phyloP scores from a whole-genome alignment of 192 early-diverging fungal species.

The Linnemannia zychae region DNA sequence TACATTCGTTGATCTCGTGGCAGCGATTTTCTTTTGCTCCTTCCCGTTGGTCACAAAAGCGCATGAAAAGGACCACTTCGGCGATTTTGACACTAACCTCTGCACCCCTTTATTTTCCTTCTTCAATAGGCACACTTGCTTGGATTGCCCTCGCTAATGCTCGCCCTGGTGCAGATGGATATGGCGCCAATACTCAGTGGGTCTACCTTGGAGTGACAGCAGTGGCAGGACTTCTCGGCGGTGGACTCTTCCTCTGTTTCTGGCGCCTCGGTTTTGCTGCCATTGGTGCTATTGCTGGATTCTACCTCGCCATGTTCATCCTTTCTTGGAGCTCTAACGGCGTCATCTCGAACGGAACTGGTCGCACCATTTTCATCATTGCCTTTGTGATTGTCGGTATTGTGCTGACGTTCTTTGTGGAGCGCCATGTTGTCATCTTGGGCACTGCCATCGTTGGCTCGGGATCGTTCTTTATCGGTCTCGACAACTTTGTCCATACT shows the following conservation, averaged over 20 bases:
- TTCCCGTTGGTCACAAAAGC: neutral
- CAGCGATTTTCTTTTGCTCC: neutral
- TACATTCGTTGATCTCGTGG: neutral
- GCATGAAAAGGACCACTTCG: neutral
- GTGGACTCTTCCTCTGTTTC: slow-evolving; percentile 74
- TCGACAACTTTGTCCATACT: slow-evolving; percentile 86
- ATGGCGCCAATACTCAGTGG: slow-evolving; percentile 49
- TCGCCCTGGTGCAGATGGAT: slow-evolving; percentile 54
- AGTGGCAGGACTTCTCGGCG: slow-evolving; percentile 75
- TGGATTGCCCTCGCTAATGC: slow-evolving; percentile 66
- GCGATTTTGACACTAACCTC: neutral
- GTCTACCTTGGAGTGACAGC: slow-evolving; percentile 72
- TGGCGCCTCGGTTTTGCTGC: slow-evolving; percentile 80
- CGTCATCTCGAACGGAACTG: slow-evolving; percentile 71
- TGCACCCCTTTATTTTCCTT: neutral
- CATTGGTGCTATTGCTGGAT: slow-evolving; percentile 83
- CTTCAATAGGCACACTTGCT: slow-evolving; percentile 56
- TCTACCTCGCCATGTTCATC: slow-evolving; percentile 75
- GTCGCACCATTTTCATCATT: slow-evolving; percentile 80
- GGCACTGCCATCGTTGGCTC: slow-evolving; percentile 84
- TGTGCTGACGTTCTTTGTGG: slow-evolving; percentile 75
- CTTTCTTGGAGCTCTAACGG: slow-evolving; percentile 73
- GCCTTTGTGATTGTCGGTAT: slow-evolving; percentile 71
- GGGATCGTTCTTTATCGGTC: slow-evolving; percentile 82
- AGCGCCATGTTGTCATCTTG: slow-evolving; percentile 78